Base-by-base conservation (phyloP, 2,329 filamentous ascomycete species). In the Raffaelea deltoideospora region DNA sequence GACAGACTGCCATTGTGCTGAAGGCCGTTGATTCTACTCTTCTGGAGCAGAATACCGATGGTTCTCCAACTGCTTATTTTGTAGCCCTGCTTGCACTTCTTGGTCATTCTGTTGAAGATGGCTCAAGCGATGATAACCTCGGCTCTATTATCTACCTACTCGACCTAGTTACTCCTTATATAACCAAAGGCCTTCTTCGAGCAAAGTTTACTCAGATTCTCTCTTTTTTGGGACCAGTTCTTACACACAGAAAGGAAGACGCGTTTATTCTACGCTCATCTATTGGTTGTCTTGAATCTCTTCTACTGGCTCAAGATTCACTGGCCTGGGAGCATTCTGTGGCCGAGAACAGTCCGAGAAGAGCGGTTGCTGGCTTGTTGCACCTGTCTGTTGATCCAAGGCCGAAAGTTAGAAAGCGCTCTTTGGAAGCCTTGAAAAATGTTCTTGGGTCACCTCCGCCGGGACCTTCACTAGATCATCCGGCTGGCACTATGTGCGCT, bases 141-240 rank as follows among this genome's bases (percentile, higher is more conserved):
- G 76, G 81, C 18, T 83, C 88, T 3, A 80, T 92, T 45, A 81
- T 98, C 48, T 98, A 98, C 59, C 77, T 98, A 14, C 84, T 98
- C 63, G 88, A 98, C 59, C 67, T 93, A 47, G 74, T 95, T 48
- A 90, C 86, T 14, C 81, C 82, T 41, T 82, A 78, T 60, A 77
- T 87, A 43, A 85, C 90, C 37, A 72, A 83, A 43, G 75, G 87
- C 41, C 76, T 98, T 41, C 79, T 98, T 39, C 83, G 87, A 51
- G 81, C 85, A 47, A 95, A 96, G 58, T 98, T 98, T 63, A 80
- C 83, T 21, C 83, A 92, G 57, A 95, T 98, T 50, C 76, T 98
- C 42, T 76, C 78, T 23, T 77, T 81, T 42, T 72, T 98, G 47
- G 86, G 84, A 17, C 87, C 88, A 2, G 79, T 87, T 11, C 68